Evolutionary conservation across 306 rosid species (phyloP).

Genomic region (Nissolia schottii): DNA sequence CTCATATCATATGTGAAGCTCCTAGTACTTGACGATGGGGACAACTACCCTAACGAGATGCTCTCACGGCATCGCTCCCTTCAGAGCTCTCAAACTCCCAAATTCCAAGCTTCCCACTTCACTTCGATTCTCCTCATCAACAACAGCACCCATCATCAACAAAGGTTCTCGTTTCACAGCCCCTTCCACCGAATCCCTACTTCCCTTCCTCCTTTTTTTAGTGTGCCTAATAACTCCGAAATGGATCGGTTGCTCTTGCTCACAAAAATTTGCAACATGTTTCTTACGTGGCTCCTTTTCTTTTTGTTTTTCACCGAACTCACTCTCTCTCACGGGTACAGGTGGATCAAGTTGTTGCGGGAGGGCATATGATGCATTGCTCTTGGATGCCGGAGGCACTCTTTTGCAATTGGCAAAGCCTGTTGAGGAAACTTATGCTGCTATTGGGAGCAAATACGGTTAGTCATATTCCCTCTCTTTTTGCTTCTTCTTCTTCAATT

Average conservation of each 20-base stretch:
- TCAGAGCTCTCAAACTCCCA: conserved; percentile 39
- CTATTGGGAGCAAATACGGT: conserved; percentile 78
- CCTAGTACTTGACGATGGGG: conserved; percentile 34
- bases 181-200: neutral
- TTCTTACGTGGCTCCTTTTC: neutral
- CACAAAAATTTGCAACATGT: neutral
- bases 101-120: conserved; percentile 14
- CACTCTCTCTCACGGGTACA: conserved; percentile 12
- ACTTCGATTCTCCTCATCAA: conserved; percentile 31
- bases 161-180: conserved; percentile 33
- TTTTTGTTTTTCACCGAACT: neutral
- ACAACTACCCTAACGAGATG: conserved; percentile 37
- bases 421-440: conserved; percentile 66
- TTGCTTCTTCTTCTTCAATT: neutral
- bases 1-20: neutral
- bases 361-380: conserved; percentile 63
- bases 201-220: neutral
- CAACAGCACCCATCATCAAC: no score
- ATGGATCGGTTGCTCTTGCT: neutral
- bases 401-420: conserved; percentile 80
- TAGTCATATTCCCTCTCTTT: neutral
- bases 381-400: conserved; percentile 97
- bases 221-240: neutral
- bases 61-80: conserved; percentile 34
- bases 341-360: conserved; percentile 23